A percentile compares a stretch with the other conserved stretches of the same genome.
phyloP scores from a whole-genome alignment of 2,329 filamentous ascomycete species.

The Colletotrichum trifolii region DNA sequence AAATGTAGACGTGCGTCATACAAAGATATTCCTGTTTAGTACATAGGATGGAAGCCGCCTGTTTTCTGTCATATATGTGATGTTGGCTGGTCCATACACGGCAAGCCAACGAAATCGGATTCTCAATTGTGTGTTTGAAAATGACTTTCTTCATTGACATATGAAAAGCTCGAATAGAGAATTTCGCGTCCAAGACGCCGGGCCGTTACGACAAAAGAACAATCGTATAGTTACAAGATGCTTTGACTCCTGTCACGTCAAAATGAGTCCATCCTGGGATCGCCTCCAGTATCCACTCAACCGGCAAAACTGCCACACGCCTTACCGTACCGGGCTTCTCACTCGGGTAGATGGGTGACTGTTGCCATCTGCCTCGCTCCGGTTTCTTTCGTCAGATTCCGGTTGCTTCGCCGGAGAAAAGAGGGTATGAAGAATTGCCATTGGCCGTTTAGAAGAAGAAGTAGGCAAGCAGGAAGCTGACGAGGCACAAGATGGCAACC shows the following conservation, averaged over 20 bases:
- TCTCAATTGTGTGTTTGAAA: not conserved
- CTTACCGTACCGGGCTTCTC: not conserved
- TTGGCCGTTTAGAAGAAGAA: slow-evolving; percentile 82
- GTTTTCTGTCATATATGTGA: too few species aligned
- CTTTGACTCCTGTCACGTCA: slow-evolving; percentile 30
- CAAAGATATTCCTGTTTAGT: too few species aligned
- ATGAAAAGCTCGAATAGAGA: slow-evolving; percentile 37
- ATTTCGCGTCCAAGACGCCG: slow-evolving; percentile 35
- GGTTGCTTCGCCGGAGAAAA: slow-evolving; percentile 21
- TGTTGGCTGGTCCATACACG: too few species aligned
- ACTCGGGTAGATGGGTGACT: too few species aligned
- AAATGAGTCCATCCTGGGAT: slow-evolving; percentile 11
- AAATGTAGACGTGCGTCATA: not conserved
- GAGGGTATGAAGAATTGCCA: slow-evolving; percentile 8
- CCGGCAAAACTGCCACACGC: slow-evolving; percentile 9
- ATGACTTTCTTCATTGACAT: slow-evolving; percentile 13
- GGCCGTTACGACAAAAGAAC: slow-evolving; percentile 30
- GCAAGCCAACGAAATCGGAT: not conserved
- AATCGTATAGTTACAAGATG: slow-evolving; percentile 35
- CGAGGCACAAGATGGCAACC: slow-evolving; percentile 83
- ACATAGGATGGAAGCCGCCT: too few species aligned
- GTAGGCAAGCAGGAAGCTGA: slow-evolving; percentile 95
- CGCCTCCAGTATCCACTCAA: slow-evolving; percentile 6
- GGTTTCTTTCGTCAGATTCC: slow-evolving; percentile 21
- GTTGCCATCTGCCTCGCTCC: too few species aligned